Evolutionary conservation across 441 rosid genomes (phyloP).

Genomic region (Erodium trifolium): DNA sequence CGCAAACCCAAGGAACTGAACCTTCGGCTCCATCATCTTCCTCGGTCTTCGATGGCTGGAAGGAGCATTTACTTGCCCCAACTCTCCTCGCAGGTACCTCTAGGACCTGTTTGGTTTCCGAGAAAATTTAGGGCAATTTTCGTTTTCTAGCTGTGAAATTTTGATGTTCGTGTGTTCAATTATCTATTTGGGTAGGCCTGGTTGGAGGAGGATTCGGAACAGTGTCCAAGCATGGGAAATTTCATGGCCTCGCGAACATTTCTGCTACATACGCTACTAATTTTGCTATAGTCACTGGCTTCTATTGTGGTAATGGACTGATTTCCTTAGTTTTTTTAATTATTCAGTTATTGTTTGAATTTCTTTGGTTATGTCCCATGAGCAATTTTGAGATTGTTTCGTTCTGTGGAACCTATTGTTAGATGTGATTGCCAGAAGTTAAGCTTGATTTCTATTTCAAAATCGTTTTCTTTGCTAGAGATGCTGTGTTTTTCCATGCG

Average conservation of each 20-base stretch:
- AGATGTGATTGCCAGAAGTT: neutral
- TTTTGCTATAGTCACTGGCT: conserved; percentile 58
- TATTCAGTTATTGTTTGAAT: neutral
- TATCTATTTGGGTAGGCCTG: conserved; percentile 31
- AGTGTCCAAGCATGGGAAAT: conserved; percentile 51
- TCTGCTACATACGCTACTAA: conserved; percentile 60
- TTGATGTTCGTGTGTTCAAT: neutral
- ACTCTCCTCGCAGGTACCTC: conserved; percentile 57
- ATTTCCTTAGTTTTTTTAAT: neutral
- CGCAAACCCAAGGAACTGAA: conserved; percentile 19
- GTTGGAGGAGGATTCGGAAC: conserved; percentile 69
- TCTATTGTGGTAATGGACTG: conserved; percentile 61
- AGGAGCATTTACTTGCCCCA: conserved; percentile 48
- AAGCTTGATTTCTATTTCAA: neutral
- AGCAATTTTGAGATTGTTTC: neutral
- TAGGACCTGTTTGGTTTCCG: neutral
- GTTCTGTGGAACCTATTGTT: neutral
- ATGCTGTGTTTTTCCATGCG: neutral
- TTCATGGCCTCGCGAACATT: conserved; percentile 53
- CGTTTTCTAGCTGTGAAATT: neutral
- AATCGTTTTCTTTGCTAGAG: neutral
- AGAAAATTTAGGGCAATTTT: neutral
- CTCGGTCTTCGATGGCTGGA: conserved; percentile 40
- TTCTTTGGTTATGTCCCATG: neutral
- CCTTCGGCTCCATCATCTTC: conserved; percentile 20